Conservation (phyloP, 768 basidiomycete genomes). For the Trametes cinnabarina region DNA sequence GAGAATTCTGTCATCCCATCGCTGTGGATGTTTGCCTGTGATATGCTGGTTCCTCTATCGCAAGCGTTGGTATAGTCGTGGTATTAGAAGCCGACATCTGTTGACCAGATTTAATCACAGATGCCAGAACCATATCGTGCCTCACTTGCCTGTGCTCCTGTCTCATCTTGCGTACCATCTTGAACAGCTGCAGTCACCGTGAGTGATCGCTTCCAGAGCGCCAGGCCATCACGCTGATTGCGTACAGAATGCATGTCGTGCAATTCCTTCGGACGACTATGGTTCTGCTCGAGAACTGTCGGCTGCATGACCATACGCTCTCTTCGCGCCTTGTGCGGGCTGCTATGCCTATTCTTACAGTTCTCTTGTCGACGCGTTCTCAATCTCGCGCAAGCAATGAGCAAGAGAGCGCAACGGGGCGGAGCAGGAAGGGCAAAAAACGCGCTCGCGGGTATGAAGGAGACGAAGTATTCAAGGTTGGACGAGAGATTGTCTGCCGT, state of each 20-base stretch:
- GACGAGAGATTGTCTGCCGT: conserved; percentile 47
- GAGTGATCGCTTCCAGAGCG: conserved; percentile 28
- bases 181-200: conserved; percentile 54
- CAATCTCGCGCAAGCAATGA: conserved; percentile 30
- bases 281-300: conserved; percentile 41
- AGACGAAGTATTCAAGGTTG: conserved; percentile 63
- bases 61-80: conserved; percentile 41
- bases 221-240: background rate
- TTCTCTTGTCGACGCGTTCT: conserved; percentile 43
- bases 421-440: conserved; percentile 63
- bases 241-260: conserved; percentile 23
- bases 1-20: conserved; percentile 52
- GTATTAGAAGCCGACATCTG: background rate
- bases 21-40: conserved; percentile 53
- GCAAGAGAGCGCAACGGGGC: conserved; percentile 24
- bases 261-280: conserved; percentile 46
- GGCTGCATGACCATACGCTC: conserved; percentile 45
- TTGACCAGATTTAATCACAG: conserved; percentile 35
- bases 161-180: conserved; percentile 56
- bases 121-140: conserved; percentile 49
- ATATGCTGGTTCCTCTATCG: conserved; percentile 47
- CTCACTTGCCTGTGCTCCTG: conserved; percentile 54
- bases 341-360: conserved; percentile 47
- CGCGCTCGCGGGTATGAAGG: conserved; percentile 69
- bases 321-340: conserved; percentile 55